Conservation (phyloP, 108 stramenopile species). For the Skeletonema grethae region DNA sequence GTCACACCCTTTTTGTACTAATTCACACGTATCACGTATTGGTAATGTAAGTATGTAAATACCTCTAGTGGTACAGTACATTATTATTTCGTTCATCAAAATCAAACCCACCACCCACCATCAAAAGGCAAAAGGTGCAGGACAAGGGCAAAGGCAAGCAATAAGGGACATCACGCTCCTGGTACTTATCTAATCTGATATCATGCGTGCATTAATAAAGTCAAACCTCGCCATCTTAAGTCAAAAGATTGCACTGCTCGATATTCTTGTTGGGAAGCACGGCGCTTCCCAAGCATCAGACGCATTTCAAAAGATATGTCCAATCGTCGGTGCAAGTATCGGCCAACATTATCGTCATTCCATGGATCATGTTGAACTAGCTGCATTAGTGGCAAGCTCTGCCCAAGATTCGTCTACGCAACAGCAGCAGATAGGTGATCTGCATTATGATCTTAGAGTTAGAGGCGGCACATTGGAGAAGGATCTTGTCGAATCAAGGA, state of each 20-base stretch:
- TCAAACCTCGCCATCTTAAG: constrained; percentile 66
- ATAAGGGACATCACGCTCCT: too few species aligned
- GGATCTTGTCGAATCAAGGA: constrained; percentile 63
- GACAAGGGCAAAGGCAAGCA: too few species aligned
- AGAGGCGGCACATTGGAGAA: constrained; percentile 75
- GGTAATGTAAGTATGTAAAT: too few species aligned
- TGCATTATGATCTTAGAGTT: constrained; percentile 79
- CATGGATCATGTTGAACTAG: constrained; percentile 87
- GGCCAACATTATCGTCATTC: constrained; percentile 93
- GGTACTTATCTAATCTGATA: neutral
- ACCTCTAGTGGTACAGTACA: too few species aligned
- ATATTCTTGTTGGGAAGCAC: constrained; percentile 48
- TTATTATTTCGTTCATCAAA: too few species aligned
- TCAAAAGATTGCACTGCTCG: constrained; percentile 76
- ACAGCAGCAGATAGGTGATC: constrained; percentile 12
- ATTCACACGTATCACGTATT: too few species aligned
- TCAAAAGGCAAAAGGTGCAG: too few species aligned
- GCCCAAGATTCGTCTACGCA: neutral
- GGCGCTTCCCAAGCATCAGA: constrained; percentile 52
- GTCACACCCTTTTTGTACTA: too few species aligned
- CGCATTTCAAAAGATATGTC: constrained; percentile 58
- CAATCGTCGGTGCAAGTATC: constrained; percentile 77
- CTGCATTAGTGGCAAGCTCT: constrained; percentile 47
- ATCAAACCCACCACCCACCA: too few species aligned
- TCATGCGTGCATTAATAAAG: constrained; percentile 42